Evolutionary conservation across 768 basidiomycete species (phyloP), one percentile per base, ranked within the genome.

Genomic region (Sporobolomyces pararoseus): DNA sequence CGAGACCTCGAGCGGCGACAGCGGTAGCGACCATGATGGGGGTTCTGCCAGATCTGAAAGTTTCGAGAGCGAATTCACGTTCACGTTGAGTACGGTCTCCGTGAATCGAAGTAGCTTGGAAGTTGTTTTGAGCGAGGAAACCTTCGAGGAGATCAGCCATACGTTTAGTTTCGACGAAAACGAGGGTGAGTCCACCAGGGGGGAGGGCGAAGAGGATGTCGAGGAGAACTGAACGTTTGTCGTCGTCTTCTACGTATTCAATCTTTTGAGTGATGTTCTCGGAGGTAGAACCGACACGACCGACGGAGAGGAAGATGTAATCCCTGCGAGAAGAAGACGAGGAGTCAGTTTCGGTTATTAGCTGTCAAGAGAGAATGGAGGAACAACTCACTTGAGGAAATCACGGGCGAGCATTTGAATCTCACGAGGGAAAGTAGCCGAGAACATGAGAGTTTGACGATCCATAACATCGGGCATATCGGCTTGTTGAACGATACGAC

Each of bases 71-170:
- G 82, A 83, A 86, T 83, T 99, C 96, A 79, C 96, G 92, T 81
- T 99, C 96, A 74, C 95, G 88, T 80, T 99, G 96, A 16, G 92
- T 89, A 75, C 96, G 89, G 79, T 99, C 96, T 55, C 96, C 96
- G 79, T 99, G 96, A 71, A 98, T 99, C 50, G 93, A 96, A 2
- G 95, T 98, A 17, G 96, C 92, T 34, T 88, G 87, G 71, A 96
- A 85, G 77, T 85, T 81, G 81, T 91, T 88, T 65, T 81, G 78
- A 82, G 90, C 86, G 75, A 99, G 84, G 85, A 94, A 99, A 78
- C 96, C 96, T 78, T 92, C 96, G 17, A 99, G 85, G 87, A 89
- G 90, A 77, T 99, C 96, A 35, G 96, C 96, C 93, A 97, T 98
- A 73, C 95, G 86, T 83, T 99, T 99, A 65, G 96, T 99, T 85